These are phyloP conservation scores for Amyloporia xantha DNA, from an alignment of 768 basidiomycete genomes.

Conservation along the genomic window DNA sequence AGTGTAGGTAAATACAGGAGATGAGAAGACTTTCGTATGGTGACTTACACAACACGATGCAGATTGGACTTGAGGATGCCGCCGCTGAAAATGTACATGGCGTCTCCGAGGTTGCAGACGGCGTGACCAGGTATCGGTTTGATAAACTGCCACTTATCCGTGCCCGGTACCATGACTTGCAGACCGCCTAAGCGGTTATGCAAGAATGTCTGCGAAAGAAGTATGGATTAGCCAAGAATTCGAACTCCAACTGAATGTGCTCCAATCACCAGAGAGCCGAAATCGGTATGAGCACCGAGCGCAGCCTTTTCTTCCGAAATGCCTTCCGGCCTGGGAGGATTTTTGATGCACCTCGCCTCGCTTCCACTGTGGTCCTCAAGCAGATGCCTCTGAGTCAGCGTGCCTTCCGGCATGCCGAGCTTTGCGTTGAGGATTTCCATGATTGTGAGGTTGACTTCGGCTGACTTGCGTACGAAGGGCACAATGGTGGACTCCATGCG, in stretches of 20 bases:
- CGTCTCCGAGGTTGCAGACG: conserved; percentile 29
- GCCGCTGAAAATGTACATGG: conserved; percentile 25
- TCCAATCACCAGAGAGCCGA: conserved; percentile 25
- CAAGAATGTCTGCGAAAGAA: conserved; percentile 43
- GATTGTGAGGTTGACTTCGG: conserved; percentile 21
- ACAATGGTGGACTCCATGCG: conserved; percentile 21
- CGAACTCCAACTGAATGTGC: background rate
- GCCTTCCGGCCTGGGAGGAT: conserved; percentile 19
- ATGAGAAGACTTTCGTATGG: background rate
- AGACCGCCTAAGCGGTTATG: conserved; percentile 65
- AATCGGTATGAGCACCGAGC: conserved; percentile 32
- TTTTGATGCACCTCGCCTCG: conserved; percentile 29
- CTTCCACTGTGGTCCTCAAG: conserved; percentile 24
- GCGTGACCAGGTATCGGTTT: conserved; percentile 32
- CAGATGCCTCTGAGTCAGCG: conserved; percentile 20
- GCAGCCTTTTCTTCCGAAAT: conserved; percentile 22
- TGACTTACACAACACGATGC: conserved; percentile 23
- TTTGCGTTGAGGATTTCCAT: conserved; percentile 22
- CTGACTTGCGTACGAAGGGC: conserved; percentile 21
- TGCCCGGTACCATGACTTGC: conserved; percentile 56
- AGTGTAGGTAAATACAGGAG: background rate
- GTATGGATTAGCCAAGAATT: background rate
- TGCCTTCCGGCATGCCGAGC: conserved; percentile 25
- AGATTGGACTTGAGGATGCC: conserved; percentile 27
- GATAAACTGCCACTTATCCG: conserved; percentile 62